Conservation (phyloP, 2,329 filamentous ascomycete genomes). For the Curvularia spicifera region DNA sequence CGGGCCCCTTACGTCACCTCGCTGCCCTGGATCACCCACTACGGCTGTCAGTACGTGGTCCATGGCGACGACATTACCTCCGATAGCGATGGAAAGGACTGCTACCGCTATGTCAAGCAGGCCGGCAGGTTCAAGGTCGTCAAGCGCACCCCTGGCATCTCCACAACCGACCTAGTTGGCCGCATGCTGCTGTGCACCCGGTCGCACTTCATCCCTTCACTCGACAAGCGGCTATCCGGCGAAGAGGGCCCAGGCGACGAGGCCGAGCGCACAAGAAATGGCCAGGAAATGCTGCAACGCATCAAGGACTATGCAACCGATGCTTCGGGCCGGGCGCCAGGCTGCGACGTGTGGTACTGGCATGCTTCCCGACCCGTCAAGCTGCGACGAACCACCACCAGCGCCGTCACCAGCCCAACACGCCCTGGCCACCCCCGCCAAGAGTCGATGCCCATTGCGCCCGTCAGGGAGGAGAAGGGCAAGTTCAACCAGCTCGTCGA, state of each 20-base stretch:
- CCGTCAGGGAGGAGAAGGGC: constrained; percentile 64
- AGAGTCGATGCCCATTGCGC: constrained; percentile 44
- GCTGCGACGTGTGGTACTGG: constrained; percentile 88
- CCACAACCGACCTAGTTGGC: constrained; percentile 96
- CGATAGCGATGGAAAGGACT: constrained; percentile 91
- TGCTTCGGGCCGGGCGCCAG: constrained; percentile 76
- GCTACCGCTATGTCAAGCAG: constrained; percentile 96
- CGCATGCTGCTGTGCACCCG: constrained; percentile 97
- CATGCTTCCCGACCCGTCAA: constrained; percentile 58
- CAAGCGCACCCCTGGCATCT: constrained; percentile 94
- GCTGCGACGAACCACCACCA: constrained; percentile 44
- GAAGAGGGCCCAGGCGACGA: constrained; percentile 73
- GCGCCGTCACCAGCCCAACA: constrained; percentile 15
- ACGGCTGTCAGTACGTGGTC: constrained; percentile 93
- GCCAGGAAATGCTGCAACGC: constrained; percentile 73
- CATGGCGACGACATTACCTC: constrained; percentile 98
- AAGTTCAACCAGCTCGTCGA: constrained; percentile 71
- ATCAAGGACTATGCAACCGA: constrained; percentile 89
- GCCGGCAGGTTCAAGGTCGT: constrained; percentile 95
- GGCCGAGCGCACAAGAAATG: constrained; percentile 69
- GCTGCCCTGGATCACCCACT: constrained; percentile 92
- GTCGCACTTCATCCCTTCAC: constrained; percentile 86
- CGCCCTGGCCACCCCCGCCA: constrained; percentile 34
- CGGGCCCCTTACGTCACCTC: constrained; percentile 93
- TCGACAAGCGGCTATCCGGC: constrained; percentile 72